Evolutionary conservation across 2,329 filamentous ascomycete genomes (phyloP).

Genomic region (Aspergillus vadensis): DNA sequence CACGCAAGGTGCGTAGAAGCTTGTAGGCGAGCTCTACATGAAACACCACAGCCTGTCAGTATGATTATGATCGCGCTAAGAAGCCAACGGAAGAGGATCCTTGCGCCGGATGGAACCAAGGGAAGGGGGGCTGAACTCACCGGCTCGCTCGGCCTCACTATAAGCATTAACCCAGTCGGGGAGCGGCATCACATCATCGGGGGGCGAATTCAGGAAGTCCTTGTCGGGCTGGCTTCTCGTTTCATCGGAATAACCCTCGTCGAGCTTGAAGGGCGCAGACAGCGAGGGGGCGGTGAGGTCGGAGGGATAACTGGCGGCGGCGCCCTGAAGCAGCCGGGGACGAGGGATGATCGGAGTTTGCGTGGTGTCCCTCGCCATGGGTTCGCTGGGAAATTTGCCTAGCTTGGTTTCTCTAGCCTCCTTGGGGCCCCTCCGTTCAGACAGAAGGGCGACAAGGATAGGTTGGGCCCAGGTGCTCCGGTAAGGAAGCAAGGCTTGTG

Average conservation of each 20-base stretch:
- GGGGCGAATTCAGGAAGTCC: slow-evolving; percentile 36
- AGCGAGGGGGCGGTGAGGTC: slow-evolving; percentile 33
- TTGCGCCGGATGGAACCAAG: slow-evolving; percentile 7
- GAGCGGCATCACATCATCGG: slow-evolving; percentile 47
- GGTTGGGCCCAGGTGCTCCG: background rate
- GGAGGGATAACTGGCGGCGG: slow-evolving; percentile 28
- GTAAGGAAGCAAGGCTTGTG: background rate
- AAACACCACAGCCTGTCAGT: slow-evolving; percentile 20
- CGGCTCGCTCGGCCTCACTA: slow-evolving; percentile 57
- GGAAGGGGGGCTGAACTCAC: slow-evolving; percentile 39
- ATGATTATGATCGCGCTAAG: background rate
- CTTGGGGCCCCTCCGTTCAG: background rate
- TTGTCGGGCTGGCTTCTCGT: slow-evolving; percentile 52
- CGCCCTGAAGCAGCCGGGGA: slow-evolving; percentile 27
- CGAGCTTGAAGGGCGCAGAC: slow-evolving; percentile 60
- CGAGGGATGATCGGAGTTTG: slow-evolving; percentile 26
- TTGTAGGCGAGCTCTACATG: slow-evolving; percentile 74
- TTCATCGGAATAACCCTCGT: slow-evolving; percentile 88
- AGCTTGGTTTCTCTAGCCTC: background rate
- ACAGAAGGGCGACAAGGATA: background rate
- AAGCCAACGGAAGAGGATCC: slow-evolving; percentile 6
- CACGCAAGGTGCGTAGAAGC: slow-evolving; percentile 75
- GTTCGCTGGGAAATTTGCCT: background rate
- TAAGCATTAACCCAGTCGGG: slow-evolving; percentile 59
- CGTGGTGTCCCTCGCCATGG: slow-evolving; percentile 35